Conservation (phyloP, 257 asterid species). For the Ballota nigra region DNA sequence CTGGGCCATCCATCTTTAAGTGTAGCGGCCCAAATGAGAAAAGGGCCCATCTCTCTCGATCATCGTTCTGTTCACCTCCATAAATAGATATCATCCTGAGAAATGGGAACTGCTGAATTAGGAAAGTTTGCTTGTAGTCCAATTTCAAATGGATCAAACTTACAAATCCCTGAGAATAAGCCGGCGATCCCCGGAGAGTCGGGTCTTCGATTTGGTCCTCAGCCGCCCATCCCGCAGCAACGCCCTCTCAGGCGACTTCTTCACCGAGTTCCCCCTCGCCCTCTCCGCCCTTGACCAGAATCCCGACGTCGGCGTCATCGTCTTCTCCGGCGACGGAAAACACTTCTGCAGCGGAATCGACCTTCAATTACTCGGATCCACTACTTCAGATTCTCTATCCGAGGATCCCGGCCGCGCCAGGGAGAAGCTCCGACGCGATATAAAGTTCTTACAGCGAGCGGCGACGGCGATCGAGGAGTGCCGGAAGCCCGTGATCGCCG, state of each 20-base stretch:
- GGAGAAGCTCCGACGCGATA: conserved; percentile 61
- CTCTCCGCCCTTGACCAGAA: conserved; percentile 59
- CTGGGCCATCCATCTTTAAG: too few species aligned
- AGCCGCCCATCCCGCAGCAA: conserved; percentile 61
- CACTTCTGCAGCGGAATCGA: conserved; percentile 91
- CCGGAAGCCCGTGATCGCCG: conserved; percentile 84
- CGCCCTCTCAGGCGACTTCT: conserved; percentile 70
- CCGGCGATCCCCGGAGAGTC: conserved; percentile 43
- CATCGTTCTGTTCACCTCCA: too few species aligned
- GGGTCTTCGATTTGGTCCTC: conserved; percentile 44
- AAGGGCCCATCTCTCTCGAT: too few species aligned
- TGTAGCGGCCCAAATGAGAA: too few species aligned
- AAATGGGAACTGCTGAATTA: too few species aligned
- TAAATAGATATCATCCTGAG: too few species aligned
- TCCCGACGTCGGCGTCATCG: conserved; percentile 57
- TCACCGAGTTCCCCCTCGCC: conserved; percentile 81
- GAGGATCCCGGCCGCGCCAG: conserved; percentile 51
- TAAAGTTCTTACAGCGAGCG: conserved; percentile 62
- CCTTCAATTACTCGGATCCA: conserved; percentile 34
- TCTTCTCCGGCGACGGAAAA: conserved; percentile 69
- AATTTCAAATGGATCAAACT: conserved; percentile 30
- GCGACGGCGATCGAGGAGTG: conserved; percentile 75
- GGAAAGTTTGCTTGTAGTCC: too few species aligned
- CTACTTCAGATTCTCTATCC: neutral
- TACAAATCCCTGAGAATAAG: conserved; percentile 47